Evolutionary conservation across 176 grass and related monocot genomes (phyloP).

Genomic region (Bromus sterilis): DNA sequence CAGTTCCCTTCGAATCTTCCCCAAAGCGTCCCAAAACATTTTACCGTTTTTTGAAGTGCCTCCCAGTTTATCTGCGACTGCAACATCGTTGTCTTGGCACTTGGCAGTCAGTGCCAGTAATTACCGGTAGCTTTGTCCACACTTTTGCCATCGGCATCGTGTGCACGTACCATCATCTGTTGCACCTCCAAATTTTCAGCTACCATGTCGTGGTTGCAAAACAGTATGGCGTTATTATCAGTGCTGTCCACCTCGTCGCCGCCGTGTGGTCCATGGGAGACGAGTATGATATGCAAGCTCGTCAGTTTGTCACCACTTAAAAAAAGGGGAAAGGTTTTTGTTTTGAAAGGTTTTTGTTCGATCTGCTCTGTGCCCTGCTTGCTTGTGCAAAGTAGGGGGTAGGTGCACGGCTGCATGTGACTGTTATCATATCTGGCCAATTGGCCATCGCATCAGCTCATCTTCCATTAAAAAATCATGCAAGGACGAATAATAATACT

Average conservation of each 20-base stretch:
- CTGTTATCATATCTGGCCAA: slow-evolving; percentile 17
- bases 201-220: slow-evolving; percentile 23
- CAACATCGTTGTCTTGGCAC: background rate
- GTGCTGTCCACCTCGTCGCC: slow-evolving; percentile 1
- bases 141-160: background rate
- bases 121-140: background rate
- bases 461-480: slow-evolving; percentile 3
- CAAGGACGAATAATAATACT: background rate
- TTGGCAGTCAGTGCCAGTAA: too few relatives aligned
- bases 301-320: background rate
- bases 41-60: background rate
- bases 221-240: slow-evolving; percentile 16
- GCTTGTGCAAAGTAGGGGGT: slow-evolving; percentile 6
- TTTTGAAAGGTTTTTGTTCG: background rate
- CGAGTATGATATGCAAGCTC: background rate
- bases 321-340: too few relatives aligned
- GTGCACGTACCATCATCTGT: background rate
- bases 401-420: slow-evolving; percentile 16
- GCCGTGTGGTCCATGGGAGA: background rate
- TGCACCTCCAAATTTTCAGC: background rate
- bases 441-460: background rate
- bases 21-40: background rate
- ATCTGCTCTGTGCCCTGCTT: background rate
- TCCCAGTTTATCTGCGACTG: background rate
- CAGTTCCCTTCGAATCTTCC: background rate